phyloP scores from a whole-genome alignment of 345 rosid species.

The Eutrema heterophyllum region DNA sequence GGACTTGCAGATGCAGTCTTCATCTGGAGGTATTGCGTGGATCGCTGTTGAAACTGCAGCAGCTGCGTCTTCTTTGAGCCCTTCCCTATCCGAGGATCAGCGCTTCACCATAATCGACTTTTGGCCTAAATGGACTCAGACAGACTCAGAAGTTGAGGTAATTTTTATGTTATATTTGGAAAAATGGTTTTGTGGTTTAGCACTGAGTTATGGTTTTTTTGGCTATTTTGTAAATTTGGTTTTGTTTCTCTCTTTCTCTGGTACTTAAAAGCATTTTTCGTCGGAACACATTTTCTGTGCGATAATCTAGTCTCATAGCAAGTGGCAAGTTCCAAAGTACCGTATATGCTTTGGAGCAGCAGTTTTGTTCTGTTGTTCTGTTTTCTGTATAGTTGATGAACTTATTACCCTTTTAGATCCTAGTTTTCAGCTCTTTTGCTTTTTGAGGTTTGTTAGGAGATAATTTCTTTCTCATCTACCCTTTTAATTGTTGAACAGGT shows the following conservation, averaged over 20 bases:
- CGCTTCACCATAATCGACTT: slow-evolving; percentile 70
- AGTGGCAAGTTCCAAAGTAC: background rate
- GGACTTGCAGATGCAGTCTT: slow-evolving; percentile 67
- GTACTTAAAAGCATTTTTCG: background rate
- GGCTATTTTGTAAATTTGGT: background rate
- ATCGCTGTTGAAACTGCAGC: slow-evolving; percentile 58
- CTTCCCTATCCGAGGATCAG: slow-evolving; percentile 81
- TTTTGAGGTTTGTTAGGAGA: background rate
- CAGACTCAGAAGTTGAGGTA: slow-evolving; percentile 72
- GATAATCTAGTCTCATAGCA: background rate
- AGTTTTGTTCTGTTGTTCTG: slow-evolving; percentile 1
- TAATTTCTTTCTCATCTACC: slow-evolving; percentile 7
- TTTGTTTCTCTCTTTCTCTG: background rate
- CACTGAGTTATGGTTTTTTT: background rate
- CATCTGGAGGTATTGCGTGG: slow-evolving; percentile 79
- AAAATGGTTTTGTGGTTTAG: background rate
- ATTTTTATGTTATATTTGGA: background rate
- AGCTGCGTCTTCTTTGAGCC: slow-evolving; percentile 72
- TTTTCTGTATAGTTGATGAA: slow-evolving; percentile 8
- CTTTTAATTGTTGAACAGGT: slow-evolving; percentile 41
- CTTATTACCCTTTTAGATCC: background rate
- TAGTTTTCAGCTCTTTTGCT: background rate
- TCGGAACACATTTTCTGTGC: background rate
- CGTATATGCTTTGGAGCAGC: background rate
- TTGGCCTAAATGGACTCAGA: slow-evolving; percentile 75